Base-by-base conservation (phyloP, 345 rosid genomes). In the Schrenkiella parvula region DNA sequence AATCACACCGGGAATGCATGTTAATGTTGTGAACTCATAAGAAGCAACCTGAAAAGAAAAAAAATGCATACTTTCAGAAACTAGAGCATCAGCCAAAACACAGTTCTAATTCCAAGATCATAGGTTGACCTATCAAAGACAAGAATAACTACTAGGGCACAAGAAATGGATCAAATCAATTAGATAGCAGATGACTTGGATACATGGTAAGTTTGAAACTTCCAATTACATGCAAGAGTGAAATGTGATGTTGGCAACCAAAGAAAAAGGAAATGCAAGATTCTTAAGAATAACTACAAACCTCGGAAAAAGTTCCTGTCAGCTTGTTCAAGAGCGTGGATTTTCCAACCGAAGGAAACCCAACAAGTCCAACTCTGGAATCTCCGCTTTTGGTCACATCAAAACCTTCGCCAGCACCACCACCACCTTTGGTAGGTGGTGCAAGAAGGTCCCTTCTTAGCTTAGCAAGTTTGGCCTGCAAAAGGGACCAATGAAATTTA, bases 331-430 rank as follows among this genome's bases (percentile, higher is more conserved):
- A 73, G 76, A 95, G 93, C n/a, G 99, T 95, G 43, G 99, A 95
- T 77, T 95, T 95, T 67, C 99, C 99, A 72, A 95, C 96, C 0
- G 98, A 95, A 68, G 99, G 99, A 68, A 95, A 95, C 13, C 98
- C 97, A 18, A 95, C 93, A 5, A 95, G 83, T 59, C 99, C 99
- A 80, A 95, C 97, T 80, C 99, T 83, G 34, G 98, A 90, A 75
- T 89, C 98, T 57, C 98, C 98, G 72, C 99, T 91, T 83, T 89
- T 91, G 3, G 97, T 95, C 25, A 95, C 99, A 84, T 95, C 96
- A 82, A 91, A 95, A 76, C 98, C 99, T 86, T 89, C 93, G 5
- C 99, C 98, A 58, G 84, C 92, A 71, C 80, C 91, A 42, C 83
- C 98, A 35, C 87, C 93, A 62, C 99, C 97, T 84, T 95, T 95